A percentile compares a stretch with the other conserved stretches of the same genome.
phyloP scores from a whole-genome alignment of 1,139 yeast species.

The Suhomyces choctaworum region DNA sequence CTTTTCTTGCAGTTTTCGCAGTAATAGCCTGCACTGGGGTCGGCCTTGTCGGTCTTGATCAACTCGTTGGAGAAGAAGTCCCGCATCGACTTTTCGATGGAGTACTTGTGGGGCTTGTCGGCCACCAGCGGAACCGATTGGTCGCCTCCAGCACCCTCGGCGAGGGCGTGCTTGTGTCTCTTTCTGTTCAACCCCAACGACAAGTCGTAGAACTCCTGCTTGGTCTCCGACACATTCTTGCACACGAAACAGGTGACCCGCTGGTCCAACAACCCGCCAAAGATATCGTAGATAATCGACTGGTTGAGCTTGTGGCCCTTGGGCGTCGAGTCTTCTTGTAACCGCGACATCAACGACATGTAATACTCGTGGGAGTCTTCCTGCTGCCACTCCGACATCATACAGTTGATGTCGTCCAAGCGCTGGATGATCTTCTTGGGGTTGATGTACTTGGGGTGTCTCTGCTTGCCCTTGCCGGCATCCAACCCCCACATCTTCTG shows the following conservation, averaged over 20 bases:
- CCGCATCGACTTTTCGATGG: slow-evolving; percentile 69
- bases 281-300: slow-evolving; percentile 85
- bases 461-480: slow-evolving; percentile 15
- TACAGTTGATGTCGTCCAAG: slow-evolving; percentile 83
- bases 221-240: slow-evolving; percentile 78
- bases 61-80: slow-evolving; percentile 83
- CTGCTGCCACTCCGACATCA: slow-evolving; percentile 97
- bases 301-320: slow-evolving; percentile 78
- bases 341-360: slow-evolving; percentile 82
- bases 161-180: slow-evolving; percentile 23
- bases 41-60: slow-evolving; percentile 64
- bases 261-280: slow-evolving; percentile 88
- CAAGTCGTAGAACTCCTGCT: slow-evolving; percentile 91
- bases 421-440: slow-evolving; percentile 75
- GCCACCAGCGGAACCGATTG: slow-evolving; percentile 8
- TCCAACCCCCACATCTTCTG: slow-evolving; percentile 63
- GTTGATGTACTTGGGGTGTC: slow-evolving; percentile 50
- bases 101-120: slow-evolving; percentile 40
- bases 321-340: slow-evolving; percentile 92
- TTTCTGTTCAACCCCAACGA: slow-evolving; percentile 68
- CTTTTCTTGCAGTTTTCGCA: slow-evolving; percentile 84
- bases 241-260: slow-evolving; percentile 81
- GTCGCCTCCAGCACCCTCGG: slow-evolving; percentile 1
- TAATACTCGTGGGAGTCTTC: slow-evolving; percentile 97
- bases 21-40: slow-evolving; percentile 65